Evolutionary conservation across 1,284 basidiomycete genomes (phyloP).

Genomic region (Sanghuangporus baumii): DNA sequence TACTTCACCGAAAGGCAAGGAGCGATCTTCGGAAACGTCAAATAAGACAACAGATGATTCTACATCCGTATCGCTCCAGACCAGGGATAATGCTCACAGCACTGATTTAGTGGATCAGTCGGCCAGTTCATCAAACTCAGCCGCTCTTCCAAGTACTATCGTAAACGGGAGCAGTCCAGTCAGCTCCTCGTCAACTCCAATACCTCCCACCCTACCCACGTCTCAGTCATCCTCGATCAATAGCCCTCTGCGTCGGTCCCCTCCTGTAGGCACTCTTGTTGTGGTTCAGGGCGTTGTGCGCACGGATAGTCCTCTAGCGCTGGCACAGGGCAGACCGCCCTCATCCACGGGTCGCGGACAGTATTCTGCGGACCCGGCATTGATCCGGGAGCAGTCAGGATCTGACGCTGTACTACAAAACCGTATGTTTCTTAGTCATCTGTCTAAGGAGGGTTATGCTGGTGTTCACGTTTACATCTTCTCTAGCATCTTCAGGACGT

Average conservation of each 20-base stretch:
- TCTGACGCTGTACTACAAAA: neutral
- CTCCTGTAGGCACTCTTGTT: constrained; percentile 68
- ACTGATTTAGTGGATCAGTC: too few relatives aligned
- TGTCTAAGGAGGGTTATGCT: too few relatives aligned
- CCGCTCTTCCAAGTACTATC: neutral
- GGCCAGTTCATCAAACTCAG: neutral
- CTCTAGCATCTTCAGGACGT: neutral
- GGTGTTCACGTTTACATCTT: neutral
- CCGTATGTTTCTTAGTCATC: neutral
- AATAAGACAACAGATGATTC: constrained; percentile 5
- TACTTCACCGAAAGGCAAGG: neutral
- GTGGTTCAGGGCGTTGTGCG: constrained; percentile 79
- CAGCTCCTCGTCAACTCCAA: neutral
- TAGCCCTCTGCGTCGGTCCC: constrained; percentile 42
- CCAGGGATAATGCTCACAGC: neutral
- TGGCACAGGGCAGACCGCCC: neutral
- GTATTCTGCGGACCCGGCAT: neutral
- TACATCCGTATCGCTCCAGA: neutral
- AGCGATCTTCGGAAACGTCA: neutral
- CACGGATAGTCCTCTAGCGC: constrained; percentile 55
- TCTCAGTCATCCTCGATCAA: constrained; percentile 10
- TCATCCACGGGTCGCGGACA: neutral
- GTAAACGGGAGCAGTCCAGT: neutral
- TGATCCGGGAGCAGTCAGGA: neutral
- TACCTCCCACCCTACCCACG: constrained; percentile 14